Evolutionary conservation across 176 grass and related monocot species (phyloP).

Genomic region (Avena insularis): DNA sequence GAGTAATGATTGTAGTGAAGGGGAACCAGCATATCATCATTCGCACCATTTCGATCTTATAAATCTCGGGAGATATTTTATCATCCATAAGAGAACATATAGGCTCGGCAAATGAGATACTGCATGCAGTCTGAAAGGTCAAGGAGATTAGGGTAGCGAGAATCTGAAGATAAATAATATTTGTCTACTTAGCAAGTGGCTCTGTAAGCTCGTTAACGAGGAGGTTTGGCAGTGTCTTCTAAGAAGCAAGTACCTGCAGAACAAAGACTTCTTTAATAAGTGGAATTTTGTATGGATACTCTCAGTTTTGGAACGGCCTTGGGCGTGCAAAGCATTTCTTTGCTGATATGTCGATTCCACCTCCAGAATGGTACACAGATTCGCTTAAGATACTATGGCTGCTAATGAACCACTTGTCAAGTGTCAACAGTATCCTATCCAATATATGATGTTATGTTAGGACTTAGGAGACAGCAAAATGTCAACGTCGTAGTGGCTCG

Average conservation of each 20-base stretch:
- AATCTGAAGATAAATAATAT: not conserved
- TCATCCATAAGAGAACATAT: not conserved
- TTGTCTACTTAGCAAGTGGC: not conserved
- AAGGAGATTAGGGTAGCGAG: not conserved
- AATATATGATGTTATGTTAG: not conserved
- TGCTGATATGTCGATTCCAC: not conserved
- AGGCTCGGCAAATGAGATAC: not conserved
- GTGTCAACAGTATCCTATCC: not conserved
- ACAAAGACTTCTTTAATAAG: not conserved
- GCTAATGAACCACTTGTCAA: not conserved
- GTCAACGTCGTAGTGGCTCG: not conserved
- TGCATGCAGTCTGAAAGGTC: not conserved
- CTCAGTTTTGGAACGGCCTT: not conserved
- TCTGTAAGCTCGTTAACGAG: not conserved
- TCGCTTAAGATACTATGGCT: constrained; percentile 1
- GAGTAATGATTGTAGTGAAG: too few relatives aligned
- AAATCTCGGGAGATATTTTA: not conserved
- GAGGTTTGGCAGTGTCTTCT: not conserved
- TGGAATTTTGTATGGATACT: not conserved
- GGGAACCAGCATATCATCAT: not conserved
- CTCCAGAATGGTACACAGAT: not conserved
- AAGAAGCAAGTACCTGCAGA: not conserved
- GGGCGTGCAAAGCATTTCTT: not conserved
- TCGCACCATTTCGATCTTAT: not conserved
- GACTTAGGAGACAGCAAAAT: not conserved